Evolutionary conservation across 495 filamentous ascomycete genomes (phyloP).

Genomic region (Xylaria intraflava): DNA sequence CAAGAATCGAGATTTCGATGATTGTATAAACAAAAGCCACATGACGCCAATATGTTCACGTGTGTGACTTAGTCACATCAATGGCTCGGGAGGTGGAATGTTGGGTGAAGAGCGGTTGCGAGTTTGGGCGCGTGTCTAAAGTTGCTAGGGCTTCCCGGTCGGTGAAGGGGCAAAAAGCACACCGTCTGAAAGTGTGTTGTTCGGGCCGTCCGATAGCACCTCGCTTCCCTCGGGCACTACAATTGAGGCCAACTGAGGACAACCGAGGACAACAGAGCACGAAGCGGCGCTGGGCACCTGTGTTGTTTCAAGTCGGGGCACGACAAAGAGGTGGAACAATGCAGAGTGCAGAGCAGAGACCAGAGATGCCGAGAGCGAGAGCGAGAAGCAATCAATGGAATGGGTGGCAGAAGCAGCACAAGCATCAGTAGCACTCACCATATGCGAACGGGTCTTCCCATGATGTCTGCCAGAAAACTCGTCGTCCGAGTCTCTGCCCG

Average conservation of each 20-base stretch:
- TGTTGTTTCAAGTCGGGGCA: slow-evolving; percentile 5
- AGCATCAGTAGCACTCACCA: slow-evolving; percentile 63
- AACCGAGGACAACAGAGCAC: slow-evolving; percentile 1
- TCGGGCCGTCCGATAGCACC: not conserved
- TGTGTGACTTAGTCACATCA: not conserved
- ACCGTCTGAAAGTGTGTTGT: slow-evolving; percentile 3
- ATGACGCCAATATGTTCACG: not conserved
- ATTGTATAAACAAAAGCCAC: not conserved
- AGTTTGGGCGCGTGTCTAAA: not conserved
- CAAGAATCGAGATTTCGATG: not conserved
- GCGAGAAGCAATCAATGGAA: not conserved
- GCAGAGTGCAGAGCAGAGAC: too few relatives aligned
- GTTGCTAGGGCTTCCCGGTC: not conserved
- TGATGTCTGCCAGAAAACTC: slow-evolving; percentile 68
- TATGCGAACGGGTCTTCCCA: slow-evolving; percentile 90
- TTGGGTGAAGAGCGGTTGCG: not conserved
- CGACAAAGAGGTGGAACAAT: slow-evolving; percentile 2
- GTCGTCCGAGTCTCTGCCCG: slow-evolving; percentile 39
- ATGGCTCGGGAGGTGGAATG: not conserved
- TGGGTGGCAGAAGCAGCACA: not conserved
- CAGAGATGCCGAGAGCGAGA: not conserved
- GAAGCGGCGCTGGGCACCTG: not conserved
- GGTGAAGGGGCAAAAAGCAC: not conserved
- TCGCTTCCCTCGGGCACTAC: not conserved
- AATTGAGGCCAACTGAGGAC: not conserved